Percentiles rank a stretch among this genome's conserved stretches.
phyloP scores from a whole-genome alignment of 345 rosid genomes.

The Orychophragmus violaceus region DNA sequence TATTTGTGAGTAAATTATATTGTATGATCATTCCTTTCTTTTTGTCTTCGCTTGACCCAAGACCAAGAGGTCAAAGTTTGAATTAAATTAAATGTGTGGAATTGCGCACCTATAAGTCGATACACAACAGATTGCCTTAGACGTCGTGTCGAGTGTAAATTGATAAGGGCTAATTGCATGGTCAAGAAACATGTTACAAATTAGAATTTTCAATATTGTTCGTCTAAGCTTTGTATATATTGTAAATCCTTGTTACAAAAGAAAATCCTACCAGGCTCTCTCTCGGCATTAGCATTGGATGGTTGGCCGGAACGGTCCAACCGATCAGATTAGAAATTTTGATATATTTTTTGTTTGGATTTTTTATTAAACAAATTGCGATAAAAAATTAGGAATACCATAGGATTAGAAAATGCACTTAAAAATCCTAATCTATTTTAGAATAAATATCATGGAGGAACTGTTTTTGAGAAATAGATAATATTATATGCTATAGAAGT shows the following conservation, averaged over 20 bases:
- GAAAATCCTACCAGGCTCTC: not conserved
- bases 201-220: not conserved
- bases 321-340: not conserved
- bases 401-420: no score
- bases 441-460: no score
- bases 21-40: conserved; percentile 4
- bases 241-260: no score
- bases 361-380: no score
- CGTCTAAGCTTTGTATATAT: not conserved
- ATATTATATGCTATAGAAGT: no score
- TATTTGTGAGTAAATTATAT: not conserved
- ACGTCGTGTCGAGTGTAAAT: not conserved
- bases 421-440: no score
- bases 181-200: not conserved
- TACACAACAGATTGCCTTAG: not conserved
- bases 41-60: conserved; percentile 16
- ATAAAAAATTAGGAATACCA: no score
- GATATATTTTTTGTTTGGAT: not conserved
- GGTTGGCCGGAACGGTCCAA: not conserved
- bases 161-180: not conserved
- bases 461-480: no score
- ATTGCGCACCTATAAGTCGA: not conserved
- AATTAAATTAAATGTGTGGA: not conserved
- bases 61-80: conserved; percentile 22
- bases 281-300: not conserved